These are phyloP conservation scores for Fusarium sp. DNA, from an alignment of 2,329 filamentous ascomycete genomes.

Conservation along the genomic window DNA sequence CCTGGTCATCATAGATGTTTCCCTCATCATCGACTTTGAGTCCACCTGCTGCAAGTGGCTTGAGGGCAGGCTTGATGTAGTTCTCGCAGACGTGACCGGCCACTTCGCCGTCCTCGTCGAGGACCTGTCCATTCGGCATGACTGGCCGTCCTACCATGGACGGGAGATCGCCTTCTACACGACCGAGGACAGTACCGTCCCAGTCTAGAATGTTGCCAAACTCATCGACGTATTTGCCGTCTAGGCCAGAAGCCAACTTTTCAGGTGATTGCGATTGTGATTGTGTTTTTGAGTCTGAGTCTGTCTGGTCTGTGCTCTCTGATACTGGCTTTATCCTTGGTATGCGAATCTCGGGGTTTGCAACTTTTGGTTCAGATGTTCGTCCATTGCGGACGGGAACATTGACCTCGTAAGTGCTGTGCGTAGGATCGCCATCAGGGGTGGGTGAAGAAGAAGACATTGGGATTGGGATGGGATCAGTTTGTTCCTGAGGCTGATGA, in stretches of 20 bases:
- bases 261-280: constrained; percentile 40
- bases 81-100: constrained; percentile 75
- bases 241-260: constrained; percentile 51
- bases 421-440: constrained; percentile 34
- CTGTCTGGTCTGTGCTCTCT: constrained; percentile 14
- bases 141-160: constrained; percentile 62
- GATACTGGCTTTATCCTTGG: constrained; percentile 53
- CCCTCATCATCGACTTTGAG: constrained; percentile 65
- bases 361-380: constrained; percentile 10
- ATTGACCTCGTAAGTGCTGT: constrained; percentile 40
- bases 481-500: constrained; percentile 5
- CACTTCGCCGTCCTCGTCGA: constrained; percentile 82
- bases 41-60: constrained; percentile 61
- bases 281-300: constrained; percentile 11
- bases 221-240: constrained; percentile 60
- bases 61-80: constrained; percentile 58
- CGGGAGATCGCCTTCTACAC: constrained; percentile 62
- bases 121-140: constrained; percentile 57
- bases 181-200: constrained; percentile 59
- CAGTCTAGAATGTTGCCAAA: constrained; percentile 62
- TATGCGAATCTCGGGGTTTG: constrained; percentile 45
- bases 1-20: constrained; percentile 64
- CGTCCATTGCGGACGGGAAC: constrained; percentile 33
- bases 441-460: constrained; percentile 21
- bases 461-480: neutral